Evolutionary conservation across 345 rosid species (phyloP).

Genomic region (Brassica cretica): DNA sequence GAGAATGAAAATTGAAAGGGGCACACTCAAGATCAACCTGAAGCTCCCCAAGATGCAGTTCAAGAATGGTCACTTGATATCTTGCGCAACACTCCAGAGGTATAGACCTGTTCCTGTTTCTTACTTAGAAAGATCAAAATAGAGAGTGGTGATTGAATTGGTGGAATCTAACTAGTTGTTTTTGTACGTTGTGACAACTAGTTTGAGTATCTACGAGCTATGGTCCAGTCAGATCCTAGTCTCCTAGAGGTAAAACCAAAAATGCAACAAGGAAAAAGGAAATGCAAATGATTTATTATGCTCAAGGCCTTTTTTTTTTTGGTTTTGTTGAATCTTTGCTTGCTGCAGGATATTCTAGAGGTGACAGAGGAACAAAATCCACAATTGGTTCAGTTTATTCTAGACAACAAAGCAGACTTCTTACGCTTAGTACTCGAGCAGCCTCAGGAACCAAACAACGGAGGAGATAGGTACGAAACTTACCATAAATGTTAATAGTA

Average conservation of each 20-base stretch:
- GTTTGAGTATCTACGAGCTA: not conserved
- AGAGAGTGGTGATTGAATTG: not conserved
- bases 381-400: slow-evolving; percentile 57
- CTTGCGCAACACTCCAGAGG: not conserved
- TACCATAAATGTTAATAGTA: not conserved
- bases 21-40: not conserved
- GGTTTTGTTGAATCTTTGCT: not conserved
- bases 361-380: slow-evolving; percentile 66
- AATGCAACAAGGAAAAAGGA: slow-evolving; percentile 1
- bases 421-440: slow-evolving; percentile 46
- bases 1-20: not conserved
- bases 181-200: not conserved
- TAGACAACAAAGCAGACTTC: slow-evolving; percentile 67
- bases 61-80: not conserved
- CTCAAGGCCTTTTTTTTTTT: not conserved
- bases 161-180: not conserved
- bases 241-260: slow-evolving; percentile 11
- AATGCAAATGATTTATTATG: not conserved
- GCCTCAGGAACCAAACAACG: not conserved
- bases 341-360: slow-evolving; percentile 37
- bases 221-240: not conserved
- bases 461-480: not conserved
- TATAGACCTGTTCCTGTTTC: not conserved
- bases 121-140: not conserved
- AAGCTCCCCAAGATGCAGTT: not conserved